phyloP scores from a whole-genome alignment of 305 asterid species.

The Fraxinus albicans region DNA sequence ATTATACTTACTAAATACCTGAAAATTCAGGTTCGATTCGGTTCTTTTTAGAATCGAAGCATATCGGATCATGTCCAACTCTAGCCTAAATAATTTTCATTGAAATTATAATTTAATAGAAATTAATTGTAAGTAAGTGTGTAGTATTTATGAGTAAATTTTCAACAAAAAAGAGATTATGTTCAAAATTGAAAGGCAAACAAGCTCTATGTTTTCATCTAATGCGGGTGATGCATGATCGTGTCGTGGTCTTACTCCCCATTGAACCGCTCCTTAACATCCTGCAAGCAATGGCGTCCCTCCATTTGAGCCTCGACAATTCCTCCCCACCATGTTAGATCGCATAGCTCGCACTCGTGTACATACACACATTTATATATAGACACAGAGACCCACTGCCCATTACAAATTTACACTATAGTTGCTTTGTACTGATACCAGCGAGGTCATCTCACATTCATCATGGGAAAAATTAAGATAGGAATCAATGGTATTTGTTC shows the following conservation, averaged over 20 bases:
- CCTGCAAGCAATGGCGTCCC: background rate
- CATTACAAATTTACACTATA: background rate
- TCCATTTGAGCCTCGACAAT: background rate
- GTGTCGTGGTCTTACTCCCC: background rate
- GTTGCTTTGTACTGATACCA: background rate
- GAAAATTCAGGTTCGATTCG: too few relatives aligned
- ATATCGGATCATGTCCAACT: background rate
- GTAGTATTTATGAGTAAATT: background rate
- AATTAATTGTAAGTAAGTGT: background rate
- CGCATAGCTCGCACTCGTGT: background rate
- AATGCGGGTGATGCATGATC: background rate
- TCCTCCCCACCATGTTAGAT: slow-evolving; percentile 9
- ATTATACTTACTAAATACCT: too few relatives aligned
- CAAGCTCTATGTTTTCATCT: background rate
- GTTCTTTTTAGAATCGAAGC: too few relatives aligned
- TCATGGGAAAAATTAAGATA: slow-evolving; percentile 48
- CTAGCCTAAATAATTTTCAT: background rate
- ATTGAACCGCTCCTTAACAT: background rate
- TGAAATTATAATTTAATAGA: background rate
- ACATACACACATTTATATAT: background rate
- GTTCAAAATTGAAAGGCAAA: background rate
- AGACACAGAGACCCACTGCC: background rate
- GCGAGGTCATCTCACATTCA: slow-evolving; percentile 5
- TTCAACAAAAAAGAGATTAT: background rate
- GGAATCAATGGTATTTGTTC: slow-evolving; percentile 42